Evolutionary conservation across 208 protist species (phyloP).

Genomic region (Balamuthia mandrillaris): DNA sequence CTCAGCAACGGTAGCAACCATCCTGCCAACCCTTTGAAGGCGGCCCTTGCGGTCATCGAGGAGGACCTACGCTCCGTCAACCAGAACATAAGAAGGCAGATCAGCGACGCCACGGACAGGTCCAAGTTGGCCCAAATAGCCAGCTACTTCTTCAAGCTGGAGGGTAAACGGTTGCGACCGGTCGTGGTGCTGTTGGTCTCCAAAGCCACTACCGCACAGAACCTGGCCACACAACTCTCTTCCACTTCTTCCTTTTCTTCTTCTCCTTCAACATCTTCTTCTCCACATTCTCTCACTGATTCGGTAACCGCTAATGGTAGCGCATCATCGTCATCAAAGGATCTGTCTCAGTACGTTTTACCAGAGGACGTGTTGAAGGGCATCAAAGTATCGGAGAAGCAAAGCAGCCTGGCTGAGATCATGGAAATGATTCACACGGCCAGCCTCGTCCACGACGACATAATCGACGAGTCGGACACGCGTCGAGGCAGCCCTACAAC

Average conservation of each 20-base stretch:
- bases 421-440: slow-evolving; percentile 93
- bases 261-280: neutral
- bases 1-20: no score
- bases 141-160: slow-evolving; percentile 43
- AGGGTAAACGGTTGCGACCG: slow-evolving; percentile 31
- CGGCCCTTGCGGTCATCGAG: slow-evolving; percentile 7
- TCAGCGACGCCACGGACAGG: slow-evolving; percentile 22
- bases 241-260: neutral
- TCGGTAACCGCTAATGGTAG: neutral
- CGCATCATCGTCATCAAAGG: neutral
- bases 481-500: slow-evolving; percentile 78
- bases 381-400: neutral
- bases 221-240: neutral
- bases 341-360: no score
- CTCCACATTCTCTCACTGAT: neutral
- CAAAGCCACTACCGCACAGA: slow-evolving; percentile 12
- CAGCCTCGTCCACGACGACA: slow-evolving; percentile 92
- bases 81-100: slow-evolving; percentile 19
- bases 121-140: slow-evolving; percentile 24
- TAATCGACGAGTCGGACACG: slow-evolving; percentile 87
- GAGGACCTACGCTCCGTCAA: slow-evolving; percentile 19
- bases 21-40: slow-evolving; percentile 38
- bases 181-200: slow-evolving; percentile 33
- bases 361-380: neutral
- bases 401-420: slow-evolving; percentile 80